Percentiles rank a stretch among this genome's conserved stretches.
These are phyloP conservation scores for Carex scoparia DNA, from an alignment of 176 grass and related monocot genomes.

Conservation along the genomic window DNA sequence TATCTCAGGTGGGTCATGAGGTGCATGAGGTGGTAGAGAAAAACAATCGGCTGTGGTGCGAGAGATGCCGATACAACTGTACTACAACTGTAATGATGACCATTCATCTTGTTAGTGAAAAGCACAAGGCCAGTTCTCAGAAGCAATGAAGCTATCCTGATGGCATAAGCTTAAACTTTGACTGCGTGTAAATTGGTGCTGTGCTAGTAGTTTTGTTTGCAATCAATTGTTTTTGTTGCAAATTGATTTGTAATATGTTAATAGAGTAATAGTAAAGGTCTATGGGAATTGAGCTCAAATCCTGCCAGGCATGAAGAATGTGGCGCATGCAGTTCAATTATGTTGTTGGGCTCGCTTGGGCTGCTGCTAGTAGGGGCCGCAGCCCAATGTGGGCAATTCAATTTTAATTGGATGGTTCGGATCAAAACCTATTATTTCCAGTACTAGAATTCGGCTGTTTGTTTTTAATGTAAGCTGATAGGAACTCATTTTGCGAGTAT, in stretches of 20 bases:
- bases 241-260: neutral
- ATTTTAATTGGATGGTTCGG: neutral
- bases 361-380: neutral
- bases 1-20: constrained; percentile 10
- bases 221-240: neutral
- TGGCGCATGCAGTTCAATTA: neutral
- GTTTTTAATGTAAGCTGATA: neutral
- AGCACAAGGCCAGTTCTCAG: constrained; percentile 10
- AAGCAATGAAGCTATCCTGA: neutral
- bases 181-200: neutral
- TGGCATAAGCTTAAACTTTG: neutral
- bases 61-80: neutral
- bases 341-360: neutral
- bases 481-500: neutral
- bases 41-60: constrained; percentile 15
- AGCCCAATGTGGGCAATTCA: neutral
- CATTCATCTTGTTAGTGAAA: constrained; percentile 19
- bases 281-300: neutral
- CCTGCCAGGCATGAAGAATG: neutral
- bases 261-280: neutral
- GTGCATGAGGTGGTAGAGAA: constrained; percentile 11
- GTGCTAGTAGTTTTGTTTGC: neutral
- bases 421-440: neutral
- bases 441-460: neutral
- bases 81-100: constrained; percentile 12